Evolutionary conservation across 192 early-diverging fungal genomes (phyloP), one percentile per base, ranked within the genome.

Genomic region (Lobosporangium transversale): DNA sequence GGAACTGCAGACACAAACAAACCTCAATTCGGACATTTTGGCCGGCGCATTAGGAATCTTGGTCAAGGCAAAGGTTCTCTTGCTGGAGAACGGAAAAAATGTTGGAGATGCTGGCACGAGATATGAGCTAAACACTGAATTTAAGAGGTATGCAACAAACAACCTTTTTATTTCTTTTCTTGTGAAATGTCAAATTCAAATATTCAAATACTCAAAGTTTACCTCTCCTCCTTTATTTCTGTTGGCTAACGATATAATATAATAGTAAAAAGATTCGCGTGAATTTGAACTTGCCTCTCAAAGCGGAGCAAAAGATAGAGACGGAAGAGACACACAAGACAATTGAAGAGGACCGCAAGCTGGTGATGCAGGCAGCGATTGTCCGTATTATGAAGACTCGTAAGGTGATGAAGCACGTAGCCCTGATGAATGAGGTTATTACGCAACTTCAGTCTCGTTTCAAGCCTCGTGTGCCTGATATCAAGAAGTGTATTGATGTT

Each of bases 361-460:
- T 90, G 58, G 79, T 95, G 56, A 98, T 99, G 83, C 95, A 99
- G 90, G 97, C 97, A 7, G 97, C 98, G 1, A 97, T 99, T 85
- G 98, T 99, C 40, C 94, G 98, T 20, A 95, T 99, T 66, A 99
- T 99, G 98, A 99, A 99, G 86, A 94, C 96, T 2, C 91, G 97
- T 33, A 96, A 98, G 81, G 86, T 85, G 42, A 81, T 98, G 83
- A 89, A 91, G 62, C 94, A 97, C 74, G 83, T 90, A 9, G 83
- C 87, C 35, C 87, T 99, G 17, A 89, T 99, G 43, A 85, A 92
- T 35, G 97, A 98, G 60, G 93, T 95, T 5, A 94, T 98, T 52
- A 79, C 86, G 12, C 94, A 97, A 63, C 88, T 97, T 51, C 81
- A 90, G 52, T 84, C 92, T 36, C 87, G 95, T 26, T 99, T 98